Base-by-base conservation (phyloP, 2,329 filamentous ascomycete genomes). In the Sphaerulina musiva region DNA sequence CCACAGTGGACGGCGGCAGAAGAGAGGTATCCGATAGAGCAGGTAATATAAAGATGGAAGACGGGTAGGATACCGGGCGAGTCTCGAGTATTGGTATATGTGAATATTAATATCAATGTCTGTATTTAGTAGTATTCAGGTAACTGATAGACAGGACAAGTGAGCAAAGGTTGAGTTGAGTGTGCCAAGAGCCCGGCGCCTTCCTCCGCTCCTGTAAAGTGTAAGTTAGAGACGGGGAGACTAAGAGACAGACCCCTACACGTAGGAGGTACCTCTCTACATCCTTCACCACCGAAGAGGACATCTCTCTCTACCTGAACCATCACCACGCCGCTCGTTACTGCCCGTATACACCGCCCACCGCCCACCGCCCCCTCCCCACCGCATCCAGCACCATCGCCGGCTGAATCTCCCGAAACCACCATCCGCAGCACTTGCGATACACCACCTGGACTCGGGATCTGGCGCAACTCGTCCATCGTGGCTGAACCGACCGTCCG, bases 401-500 rank as follows among this genome's bases (percentile, higher is more conserved):
- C 5, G 26, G 26, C 26, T 29, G 26, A 29, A 12, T 26, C 32
- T 46, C 41, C 39, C 6, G 46, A 36, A 39, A 32, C 47, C 46
- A 29, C 17, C 20, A n/a, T 39, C 41, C 42, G 40, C 47, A 14
- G 38, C 26, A 38, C 53, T 31, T 41, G 32, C 43, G 14, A 38
- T 44, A 42, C 31, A 26, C 38, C 48, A 40, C 23, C 40, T 36
- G 40, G 34, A 39, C 40, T 31, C 43, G 42, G 26, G n/a, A 31
- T 23, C 34, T 36, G 32, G 46, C 47, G 40, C 48, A 46, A 34
- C 29, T 34, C 48, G 23, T 41, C 44, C 53, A 55, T 46, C 53
- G 53, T 55, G 53, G 53, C 49, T 55, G 44, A 50, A 50, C 48
- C 53, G 49, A 51, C 48, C n/a, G 54, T 56, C 42, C 54, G 54